Base-by-base conservation (phyloP, 129 eudicot species). In the Silybum marianum region DNA sequence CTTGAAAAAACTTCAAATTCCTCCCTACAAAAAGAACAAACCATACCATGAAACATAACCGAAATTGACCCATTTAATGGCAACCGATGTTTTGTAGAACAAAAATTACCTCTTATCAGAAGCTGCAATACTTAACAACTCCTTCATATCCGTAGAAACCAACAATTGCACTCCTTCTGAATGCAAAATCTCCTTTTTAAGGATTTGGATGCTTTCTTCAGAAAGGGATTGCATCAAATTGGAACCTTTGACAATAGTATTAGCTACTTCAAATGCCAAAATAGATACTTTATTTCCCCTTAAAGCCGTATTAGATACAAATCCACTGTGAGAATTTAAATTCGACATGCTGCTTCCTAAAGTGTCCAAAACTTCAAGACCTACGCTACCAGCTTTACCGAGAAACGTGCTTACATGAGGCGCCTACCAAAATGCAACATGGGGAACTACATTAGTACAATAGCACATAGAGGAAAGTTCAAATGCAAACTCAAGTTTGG, bases 221-320 rank as follows among this genome's bases (percentile, higher is more conserved):
- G 98, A 92, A 82, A 95, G 86, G 32, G 99, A 92, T 77, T 90
- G 97, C 89, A 95, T 80, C 75, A 95, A 86, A 83, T 84, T 95
- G 42, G 92, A 87, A 24, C 99, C 99, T 73, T 90, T 89, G 60
- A 90, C 92, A 54, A 95, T 95, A 39, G 99, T 95, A 83, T 95
- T 95, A 25, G 99, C 98, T 42, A 95, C 97, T 86, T 95, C 99
- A 88, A 95, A 95, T 71, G 99, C 93, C 83, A 95, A 82, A 69
- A 95, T 92, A 19, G 86, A 69, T 80, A 95, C 82, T 87, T 85
- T 90, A 70, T 87, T 90, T 69, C 97, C 97, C 72, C 94, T 88
- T 60, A 88, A 87, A 76, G 89, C 84, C 76, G 89, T 80, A 67
- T 93, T 93, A 30, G 94, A 84, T 67, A 92, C 79, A 73, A 94